Conservation (phyloP, 345 rosid genomes). For the Abelmoschus esculentus region DNA sequence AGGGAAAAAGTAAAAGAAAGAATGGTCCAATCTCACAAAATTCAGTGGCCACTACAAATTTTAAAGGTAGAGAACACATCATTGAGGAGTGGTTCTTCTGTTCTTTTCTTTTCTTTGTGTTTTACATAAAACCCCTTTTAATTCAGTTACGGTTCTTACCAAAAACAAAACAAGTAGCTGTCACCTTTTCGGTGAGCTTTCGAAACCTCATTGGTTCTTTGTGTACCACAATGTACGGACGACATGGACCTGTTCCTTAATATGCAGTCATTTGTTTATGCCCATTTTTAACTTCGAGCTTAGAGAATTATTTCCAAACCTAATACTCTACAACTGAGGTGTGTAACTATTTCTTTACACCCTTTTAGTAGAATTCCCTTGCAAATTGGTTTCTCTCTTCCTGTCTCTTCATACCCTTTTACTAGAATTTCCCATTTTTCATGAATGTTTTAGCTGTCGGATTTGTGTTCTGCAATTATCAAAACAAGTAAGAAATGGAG, state of each 20-base stretch:
- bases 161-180: not conserved
- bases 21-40: not conserved
- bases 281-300: not conserved
- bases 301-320: too few species aligned
- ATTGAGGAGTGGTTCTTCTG: not conserved
- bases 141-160: not conserved
- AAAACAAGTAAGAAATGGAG: constrained; percentile 10
- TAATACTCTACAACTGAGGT: not conserved
- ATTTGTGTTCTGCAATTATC: not conserved
- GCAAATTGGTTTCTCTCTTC: not conserved
- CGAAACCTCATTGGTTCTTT: constrained; percentile 22
- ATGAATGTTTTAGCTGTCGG: not conserved
- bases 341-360: not conserved
- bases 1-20: too few species aligned
- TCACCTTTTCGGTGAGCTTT: constrained; percentile 17
- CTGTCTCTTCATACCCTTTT: not conserved
- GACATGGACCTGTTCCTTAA: constrained; percentile 15
- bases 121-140: not conserved
- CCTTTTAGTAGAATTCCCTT: not conserved
- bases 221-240: constrained; percentile 28
- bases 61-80: not conserved
- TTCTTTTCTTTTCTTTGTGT: not conserved
- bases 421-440: not conserved
- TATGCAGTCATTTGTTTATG: not conserved
- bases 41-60: not conserved